Base-by-base conservation (phyloP, 1,284 basidiomycete species). In the Ganoderma lucidum region DNA sequence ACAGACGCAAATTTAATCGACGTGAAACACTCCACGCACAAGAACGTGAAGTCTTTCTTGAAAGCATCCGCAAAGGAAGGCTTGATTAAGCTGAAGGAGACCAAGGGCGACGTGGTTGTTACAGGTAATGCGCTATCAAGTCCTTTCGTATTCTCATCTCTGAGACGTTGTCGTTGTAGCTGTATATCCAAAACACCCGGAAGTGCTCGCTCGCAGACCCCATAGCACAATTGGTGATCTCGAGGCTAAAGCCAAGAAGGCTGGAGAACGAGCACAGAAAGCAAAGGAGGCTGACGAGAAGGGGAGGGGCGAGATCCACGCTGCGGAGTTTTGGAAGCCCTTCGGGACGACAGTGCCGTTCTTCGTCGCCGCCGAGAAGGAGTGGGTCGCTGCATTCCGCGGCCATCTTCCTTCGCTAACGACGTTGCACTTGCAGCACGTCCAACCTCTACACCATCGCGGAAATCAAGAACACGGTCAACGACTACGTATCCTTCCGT, bases 31-130 rank as follows among this genome's bases (percentile, higher is more conserved):
- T 96, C 88, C 2, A 86, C 87, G 9, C 87, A 92, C 83, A 97
- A 96, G 80, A 94, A 94, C 53, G 85, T 96, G 23, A 87, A 90
- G 2, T 85, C 89, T 1, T 95, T 96, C 81, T 85, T 97, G 76
- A 96, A 94, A 77, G 77, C 86, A 28, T 83, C 85, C 5, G 90
- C 92, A 70, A 96, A 96, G 78, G 87, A 90, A 6, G 87, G 87
- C 0, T 77, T 96, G 19, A 74, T 97, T 39, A 88, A 88, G 23
- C 83, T 92, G 35, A 97, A 97, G 77, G 87, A 93, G 61, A 83
- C 84, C 17, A 90, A 92, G 70, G 87, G 89, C 56, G 77, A 90
- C 12, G 77, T 87, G n/a, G 81, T 95, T 23, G 85, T 86, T 39
- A 76, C 76, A 17, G 78, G 79, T 80, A n/a, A 19, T 70, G 45